Evolutionary conservation across 352 stramenopile genomes (phyloP).

Genomic region (Phytophthora pseudosyringae): DNA sequence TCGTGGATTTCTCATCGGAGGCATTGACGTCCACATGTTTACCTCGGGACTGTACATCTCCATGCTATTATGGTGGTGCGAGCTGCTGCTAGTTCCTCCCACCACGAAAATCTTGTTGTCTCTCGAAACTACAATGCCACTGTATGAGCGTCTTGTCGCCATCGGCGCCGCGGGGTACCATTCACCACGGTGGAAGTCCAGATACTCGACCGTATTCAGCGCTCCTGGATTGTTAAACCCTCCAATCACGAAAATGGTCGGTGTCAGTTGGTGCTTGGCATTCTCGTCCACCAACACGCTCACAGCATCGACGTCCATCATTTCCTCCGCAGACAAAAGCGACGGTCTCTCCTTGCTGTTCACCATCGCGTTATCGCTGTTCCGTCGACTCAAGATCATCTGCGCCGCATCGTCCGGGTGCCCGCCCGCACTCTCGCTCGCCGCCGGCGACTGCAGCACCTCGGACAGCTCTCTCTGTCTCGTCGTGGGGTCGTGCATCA

Average conservation of each 20-base stretch:
- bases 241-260: constrained; percentile 74
- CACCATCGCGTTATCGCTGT: constrained; percentile 47
- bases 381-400: constrained; percentile 16
- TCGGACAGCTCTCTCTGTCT: constrained; percentile 40
- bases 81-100: constrained; percentile 63
- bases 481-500: constrained; percentile 51
- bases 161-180: constrained; percentile 65
- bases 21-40: constrained; percentile 57
- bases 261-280: constrained; percentile 36
- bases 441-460: background rate
- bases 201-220: constrained; percentile 64
- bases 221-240: constrained; percentile 68
- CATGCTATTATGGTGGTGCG: constrained; percentile 59
- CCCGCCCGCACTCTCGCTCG: background rate
- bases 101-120: constrained; percentile 66
- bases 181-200: constrained; percentile 68
- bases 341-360: constrained; percentile 44
- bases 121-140: constrained; percentile 53
- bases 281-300: constrained; percentile 7
- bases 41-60: constrained; percentile 61
- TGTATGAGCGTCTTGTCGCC: constrained; percentile 67
- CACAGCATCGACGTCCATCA: background rate
- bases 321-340: constrained; percentile 5
- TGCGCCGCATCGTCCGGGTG: background rate
- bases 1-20: constrained; percentile 59